Base-by-base conservation (phyloP, 768 basidiomycete genomes). In the Daedaleopsis nitida region DNA sequence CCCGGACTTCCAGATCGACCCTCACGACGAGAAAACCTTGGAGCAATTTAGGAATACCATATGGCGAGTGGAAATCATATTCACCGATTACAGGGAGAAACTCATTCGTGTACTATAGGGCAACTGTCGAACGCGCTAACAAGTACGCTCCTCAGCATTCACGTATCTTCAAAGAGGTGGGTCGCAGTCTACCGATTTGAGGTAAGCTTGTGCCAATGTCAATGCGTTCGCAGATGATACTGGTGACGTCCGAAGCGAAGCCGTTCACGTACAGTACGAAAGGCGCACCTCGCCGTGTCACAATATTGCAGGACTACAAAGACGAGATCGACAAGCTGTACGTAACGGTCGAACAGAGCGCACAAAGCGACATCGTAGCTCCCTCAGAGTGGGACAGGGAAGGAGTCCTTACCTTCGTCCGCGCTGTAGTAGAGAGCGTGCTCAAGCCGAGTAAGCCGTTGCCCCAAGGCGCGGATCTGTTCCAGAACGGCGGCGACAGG, bases 101-200 rank as follows among this genome's bases (percentile, higher is more conserved):
- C 19, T 45, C 23, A 56, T 45, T 7, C 7, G 3, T 4, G 14
- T 21, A 21, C 47, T n/a, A 24, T 9, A 79, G 76, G 77, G 65
- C 74, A 0, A 74, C 68, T 16, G 65, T 80, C 1, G 71, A 78
- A 57, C 57, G 71, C 35, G 70, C 74, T 52, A 81, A 80, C 56
- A 62, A 63, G 16, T 71, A 63, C 47, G 77, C 78, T 1, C 79
- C 80, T 12, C 65, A 69, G 35, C 77, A 80, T 60, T 78, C 77
- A 2, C 59, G 76, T 23, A 68, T 80, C 14, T 78, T 65, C 53
- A 65, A 62, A 32, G 64, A 65, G 64, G 64, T 65, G 55, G 39
- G 34, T 32, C 17, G 9, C 17, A 3, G 7, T 17, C n/a, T 47
- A 5, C 9, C 21, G 17, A 17, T 7, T 23, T 19, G 13, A 19